Evolutionary conservation across 805 yeast genomes (phyloP).

Genomic region (Suhomyces vadensis): DNA sequence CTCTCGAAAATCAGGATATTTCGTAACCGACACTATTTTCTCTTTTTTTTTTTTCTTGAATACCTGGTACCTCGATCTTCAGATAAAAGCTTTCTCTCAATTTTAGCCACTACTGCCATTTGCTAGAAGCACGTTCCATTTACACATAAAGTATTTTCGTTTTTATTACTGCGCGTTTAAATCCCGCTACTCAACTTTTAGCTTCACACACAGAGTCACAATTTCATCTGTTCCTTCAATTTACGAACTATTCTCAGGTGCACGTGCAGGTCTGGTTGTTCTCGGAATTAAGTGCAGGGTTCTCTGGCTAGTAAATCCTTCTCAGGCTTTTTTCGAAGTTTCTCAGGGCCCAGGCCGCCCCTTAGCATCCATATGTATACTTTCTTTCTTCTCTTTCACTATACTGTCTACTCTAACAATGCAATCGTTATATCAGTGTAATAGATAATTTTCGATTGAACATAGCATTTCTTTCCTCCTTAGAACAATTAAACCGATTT

Average conservation of each 20-base stretch:
- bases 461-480: no score
- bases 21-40: neutral
- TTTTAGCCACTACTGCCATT: neutral
- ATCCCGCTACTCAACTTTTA: no score
- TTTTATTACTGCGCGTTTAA: no score
- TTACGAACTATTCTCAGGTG: neutral
- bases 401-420: neutral
- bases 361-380: no score
- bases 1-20: neutral
- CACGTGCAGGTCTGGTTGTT: neutral
- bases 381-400: neutral
- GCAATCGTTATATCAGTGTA: no score
- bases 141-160: no score
- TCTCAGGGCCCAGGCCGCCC: no score
- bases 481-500: no score
- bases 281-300: neutral
- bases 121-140: no score
- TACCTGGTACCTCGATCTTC: neutral
- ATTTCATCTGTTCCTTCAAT: neutral
- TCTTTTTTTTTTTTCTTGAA: neutral
- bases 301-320: neutral
- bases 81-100: neutral
- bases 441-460: no score
- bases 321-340: no score
- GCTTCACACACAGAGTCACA: no score